Evolutionary conservation across 2,329 filamentous ascomycete species (phyloP).

Genomic region (Microdochium nivale): DNA sequence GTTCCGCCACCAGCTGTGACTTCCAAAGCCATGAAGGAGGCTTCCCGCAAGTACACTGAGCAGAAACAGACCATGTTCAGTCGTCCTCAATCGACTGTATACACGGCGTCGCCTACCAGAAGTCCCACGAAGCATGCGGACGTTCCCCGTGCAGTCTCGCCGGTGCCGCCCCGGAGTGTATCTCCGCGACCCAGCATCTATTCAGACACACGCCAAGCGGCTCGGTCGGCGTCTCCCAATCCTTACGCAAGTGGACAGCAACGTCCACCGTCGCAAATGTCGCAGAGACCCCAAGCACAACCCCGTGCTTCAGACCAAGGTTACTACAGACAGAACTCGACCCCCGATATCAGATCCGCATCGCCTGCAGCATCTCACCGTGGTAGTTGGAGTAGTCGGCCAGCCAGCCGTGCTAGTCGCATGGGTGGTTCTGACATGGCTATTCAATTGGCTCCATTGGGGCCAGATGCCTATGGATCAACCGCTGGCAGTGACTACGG

Average conservation of each 20-base stretch:
- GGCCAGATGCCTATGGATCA: conserved; percentile 32
- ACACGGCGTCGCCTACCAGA: conserved; percentile 28
- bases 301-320: conserved; percentile 35
- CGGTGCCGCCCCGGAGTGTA: conserved; percentile 55
- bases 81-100: conserved; percentile 20
- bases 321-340: conserved; percentile 44
- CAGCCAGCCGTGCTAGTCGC: conserved; percentile 38
- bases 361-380: conserved; percentile 40
- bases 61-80: conserved; percentile 76
- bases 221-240: conserved; percentile 15
- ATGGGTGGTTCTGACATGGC: conserved; percentile 46
- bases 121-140: conserved; percentile 52
- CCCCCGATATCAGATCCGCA: conserved; percentile 34
- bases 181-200: conserved; percentile 53
- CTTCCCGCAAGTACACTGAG: conserved; percentile 77
- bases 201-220: conserved; percentile 30
- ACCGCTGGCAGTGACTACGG: conserved; percentile 44
- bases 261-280: conserved; percentile 8
- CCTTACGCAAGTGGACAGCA: conserved; percentile 15
- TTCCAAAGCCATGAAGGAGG: conserved; percentile 89
- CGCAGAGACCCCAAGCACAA: not conserved
- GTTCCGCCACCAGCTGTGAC: conserved; percentile 90
- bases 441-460: conserved; percentile 51
- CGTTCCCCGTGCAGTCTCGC: conserved; percentile 55
- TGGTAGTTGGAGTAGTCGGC: conserved; percentile 33